These are phyloP conservation scores for Cryptococcus sp. DNA, from an alignment of 1,284 basidiomycete genomes.

Conservation along the genomic window DNA sequence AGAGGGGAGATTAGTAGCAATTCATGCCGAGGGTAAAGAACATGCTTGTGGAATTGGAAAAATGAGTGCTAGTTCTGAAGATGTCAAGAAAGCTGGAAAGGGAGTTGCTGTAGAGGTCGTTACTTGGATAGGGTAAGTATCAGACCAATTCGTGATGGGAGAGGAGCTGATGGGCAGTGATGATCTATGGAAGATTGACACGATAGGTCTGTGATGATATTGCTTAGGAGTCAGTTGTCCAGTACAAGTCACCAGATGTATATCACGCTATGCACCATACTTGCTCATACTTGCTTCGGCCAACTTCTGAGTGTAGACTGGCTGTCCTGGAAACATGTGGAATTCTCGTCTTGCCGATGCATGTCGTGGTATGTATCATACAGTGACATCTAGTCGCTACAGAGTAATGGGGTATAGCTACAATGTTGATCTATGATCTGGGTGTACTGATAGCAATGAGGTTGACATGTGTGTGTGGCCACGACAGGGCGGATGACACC, in stretches of 20 bases:
- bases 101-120: slow-evolving; percentile 84
- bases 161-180: slow-evolving; percentile 56
- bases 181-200: slow-evolving; percentile 76
- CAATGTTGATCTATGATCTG: too few relatives aligned
- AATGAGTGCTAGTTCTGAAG: slow-evolving; percentile 76
- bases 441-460: too few relatives aligned
- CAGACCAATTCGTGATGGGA: slow-evolving; percentile 8
- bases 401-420: too few relatives aligned
- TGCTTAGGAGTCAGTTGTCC: neutral
- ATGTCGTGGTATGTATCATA: too few relatives aligned
- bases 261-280: neutral
- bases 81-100: slow-evolving; percentile 85
- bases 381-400: too few relatives aligned
- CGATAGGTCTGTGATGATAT: slow-evolving; percentile 49
- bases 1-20: slow-evolving; percentile 70
- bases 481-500: too few relatives aligned
- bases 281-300: neutral
- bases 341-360: too few relatives aligned
- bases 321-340: too few relatives aligned
- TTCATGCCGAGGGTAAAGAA: slow-evolving; percentile 94
- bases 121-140: slow-evolving; percentile 45
- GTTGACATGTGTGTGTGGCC: too few relatives aligned
- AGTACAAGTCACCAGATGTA: too few relatives aligned
- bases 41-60: slow-evolving; percentile 85
- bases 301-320: neutral